phyloP scores from a whole-genome alignment of 805 yeast species.

The Yarrowia bubula region DNA sequence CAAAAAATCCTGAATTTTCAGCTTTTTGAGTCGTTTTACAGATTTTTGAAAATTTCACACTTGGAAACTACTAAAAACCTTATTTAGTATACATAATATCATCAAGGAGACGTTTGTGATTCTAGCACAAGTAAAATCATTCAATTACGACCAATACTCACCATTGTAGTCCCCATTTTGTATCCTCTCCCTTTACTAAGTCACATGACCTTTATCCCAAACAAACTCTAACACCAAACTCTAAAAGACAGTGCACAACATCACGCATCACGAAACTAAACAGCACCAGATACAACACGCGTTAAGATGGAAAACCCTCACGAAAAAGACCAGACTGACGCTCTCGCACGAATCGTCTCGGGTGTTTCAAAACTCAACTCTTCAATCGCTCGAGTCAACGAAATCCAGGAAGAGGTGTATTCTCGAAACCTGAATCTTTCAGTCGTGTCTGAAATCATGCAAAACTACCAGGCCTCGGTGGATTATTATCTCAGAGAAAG shows the following conservation, averaged over 20 bases:
- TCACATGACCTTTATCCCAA: background rate
- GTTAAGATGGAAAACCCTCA: conserved; percentile 25
- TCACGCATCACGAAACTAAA: background rate
- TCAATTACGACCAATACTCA: too few relatives aligned
- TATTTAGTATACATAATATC: too few relatives aligned
- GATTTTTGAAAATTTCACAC: too few relatives aligned
- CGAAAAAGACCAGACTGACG: conserved; percentile 19
- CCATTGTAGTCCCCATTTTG: too few relatives aligned
- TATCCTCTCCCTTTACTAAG: background rate
- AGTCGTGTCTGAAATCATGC: conserved; percentile 23
- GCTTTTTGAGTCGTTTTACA: too few relatives aligned
- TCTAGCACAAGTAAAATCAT: background rate
- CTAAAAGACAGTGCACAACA: background rate
- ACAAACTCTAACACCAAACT: background rate
- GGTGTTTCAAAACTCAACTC: conserved; percentile 22
- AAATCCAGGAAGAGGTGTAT: conserved; percentile 19
- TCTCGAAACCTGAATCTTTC: conserved; percentile 16
- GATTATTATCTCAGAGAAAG: conserved; percentile 5
- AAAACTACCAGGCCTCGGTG: conserved; percentile 22
- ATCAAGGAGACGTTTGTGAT: too few relatives aligned
- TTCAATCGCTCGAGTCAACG: conserved; percentile 12
- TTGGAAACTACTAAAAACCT: too few relatives aligned
- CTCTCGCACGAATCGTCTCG: background rate
- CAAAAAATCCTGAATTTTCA: too few relatives aligned
- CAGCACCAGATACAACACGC: background rate